Conservation (phyloP, 2,329 filamentous ascomycete genomes). For the Gaeumannomyces sp. region DNA sequence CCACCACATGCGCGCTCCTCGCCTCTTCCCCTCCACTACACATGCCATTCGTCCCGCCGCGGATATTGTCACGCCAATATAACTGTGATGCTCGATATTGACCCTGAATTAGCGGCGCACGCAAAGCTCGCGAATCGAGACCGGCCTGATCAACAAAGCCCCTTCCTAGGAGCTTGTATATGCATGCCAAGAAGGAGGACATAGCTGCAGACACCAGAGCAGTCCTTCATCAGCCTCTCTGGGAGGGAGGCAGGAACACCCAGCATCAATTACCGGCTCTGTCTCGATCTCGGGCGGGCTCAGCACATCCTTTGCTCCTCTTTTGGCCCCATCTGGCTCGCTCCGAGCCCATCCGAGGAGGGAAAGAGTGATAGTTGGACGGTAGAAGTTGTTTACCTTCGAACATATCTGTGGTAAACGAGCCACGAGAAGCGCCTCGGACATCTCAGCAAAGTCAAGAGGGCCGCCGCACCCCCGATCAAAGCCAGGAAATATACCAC, state of each 20-base stretch:
- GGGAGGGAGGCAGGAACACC: constrained; percentile 19
- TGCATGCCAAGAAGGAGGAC: constrained; percentile 34
- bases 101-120: constrained; percentile 26
- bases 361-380: background rate
- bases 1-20: constrained; percentile 5
- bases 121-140: constrained; percentile 30
- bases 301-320: constrained; percentile 30
- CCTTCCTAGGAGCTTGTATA: constrained; percentile 24
- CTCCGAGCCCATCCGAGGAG: constrained; percentile 17
- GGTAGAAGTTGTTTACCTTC: background rate
- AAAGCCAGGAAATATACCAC: background rate
- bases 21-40: background rate
- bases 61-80: constrained; percentile 37
- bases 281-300: constrained; percentile 23
- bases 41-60: constrained; percentile 27
- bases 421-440: background rate
- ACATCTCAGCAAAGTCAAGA: background rate
- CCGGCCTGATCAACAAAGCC: constrained; percentile 21
- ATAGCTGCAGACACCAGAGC: constrained; percentile 25
- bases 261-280: constrained; percentile 22
- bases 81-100: constrained; percentile 37
- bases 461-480: background rate
- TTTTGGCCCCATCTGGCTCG: constrained; percentile 26
- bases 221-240: constrained; percentile 18
- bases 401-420: background rate